Evolutionary conservation across 2,329 filamentous ascomycete species (phyloP), one percentile per base, ranked within the genome.

Genomic region (Fusarium lateritium): DNA sequence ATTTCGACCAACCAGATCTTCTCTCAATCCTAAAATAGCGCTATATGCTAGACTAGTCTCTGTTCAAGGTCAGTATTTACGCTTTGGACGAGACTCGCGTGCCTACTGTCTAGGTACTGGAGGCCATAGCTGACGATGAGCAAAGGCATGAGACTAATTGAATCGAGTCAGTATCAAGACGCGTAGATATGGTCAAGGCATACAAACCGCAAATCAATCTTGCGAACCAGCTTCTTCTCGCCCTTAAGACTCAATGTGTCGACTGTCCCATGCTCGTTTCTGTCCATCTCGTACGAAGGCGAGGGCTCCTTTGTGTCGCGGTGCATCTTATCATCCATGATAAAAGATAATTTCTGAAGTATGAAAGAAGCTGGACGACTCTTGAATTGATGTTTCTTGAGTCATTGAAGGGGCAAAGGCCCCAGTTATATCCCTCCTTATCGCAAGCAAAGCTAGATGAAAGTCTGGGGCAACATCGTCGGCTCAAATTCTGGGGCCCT

Each of bases 11-110:
- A 61, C 57, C 10, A 62, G 7, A 5, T 62, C 59, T 4, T 62
- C 56, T 46, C 56, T 36, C 1, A 62, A 40, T 8, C 56, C 59
- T 0, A 62, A 34, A 6, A 62, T 62, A 17, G 59, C 59, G 9
- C 59, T 62, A 31, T 62, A 62, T 21, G 59, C 46, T n/a, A 62
- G 11, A 33, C 59, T 62, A 0, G 59, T 62, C n/a, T 62, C 59
- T 62, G 6, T 26, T 11, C 2, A 6, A 7, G 4, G 26, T 62
- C 31, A 62, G 15, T n/a, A 11, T 1, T 6, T 1, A 11, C 2
- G 3, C 0, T 13, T 3, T 3, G 15, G 11, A n/a, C 2, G 11
- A 0, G 0, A 11, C 2, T 2, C 0, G 6, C 3, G 10, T 6
- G 40, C 59, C 2, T n/a, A 62, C 59, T 62, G 1, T 62, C 59